Conservation (phyloP, 2,329 filamentous ascomycete genomes). For the Nemania diffusa region DNA sequence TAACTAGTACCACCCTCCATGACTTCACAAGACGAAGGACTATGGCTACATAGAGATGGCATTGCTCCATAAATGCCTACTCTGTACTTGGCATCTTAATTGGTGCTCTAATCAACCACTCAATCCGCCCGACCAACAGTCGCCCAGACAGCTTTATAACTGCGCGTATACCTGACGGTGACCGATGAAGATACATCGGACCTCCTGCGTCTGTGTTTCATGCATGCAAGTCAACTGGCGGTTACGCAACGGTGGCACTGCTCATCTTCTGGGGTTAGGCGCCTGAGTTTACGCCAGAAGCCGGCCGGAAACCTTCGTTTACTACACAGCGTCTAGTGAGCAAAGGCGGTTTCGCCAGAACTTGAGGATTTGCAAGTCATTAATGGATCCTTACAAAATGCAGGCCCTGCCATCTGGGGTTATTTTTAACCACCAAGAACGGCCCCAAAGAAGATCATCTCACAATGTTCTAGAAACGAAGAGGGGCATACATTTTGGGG, state of each 20-base stretch:
- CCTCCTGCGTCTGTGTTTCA: conserved; percentile 46
- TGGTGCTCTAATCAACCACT: conserved; percentile 37
- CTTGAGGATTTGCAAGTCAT: conserved; percentile 3
- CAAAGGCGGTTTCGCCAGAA: conserved; percentile 14
- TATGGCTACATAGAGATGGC: conserved; percentile 27
- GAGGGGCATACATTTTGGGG: conserved; percentile 24
- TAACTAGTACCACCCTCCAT: conserved; percentile 28
- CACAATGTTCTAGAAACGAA: conserved; percentile 2
- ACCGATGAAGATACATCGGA: conserved; percentile 41
- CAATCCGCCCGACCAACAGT: conserved; percentile 31
- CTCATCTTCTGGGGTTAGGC: conserved; percentile 21
- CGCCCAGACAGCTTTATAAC: conserved; percentile 16
- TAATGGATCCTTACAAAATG: neutral
- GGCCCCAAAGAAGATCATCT: conserved; percentile 7
- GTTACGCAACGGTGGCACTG: conserved; percentile 39
- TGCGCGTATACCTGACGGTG: conserved; percentile 34
- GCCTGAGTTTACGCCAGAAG: conserved; percentile 21
- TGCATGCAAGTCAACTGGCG: conserved; percentile 45
- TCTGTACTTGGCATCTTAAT: conserved; percentile 11
- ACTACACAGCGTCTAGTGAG: conserved; percentile 11
- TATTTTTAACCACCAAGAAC: conserved; percentile 15
- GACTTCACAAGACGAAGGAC: conserved; percentile 13
- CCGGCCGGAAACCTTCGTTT: conserved; percentile 27
- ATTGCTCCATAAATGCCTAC: conserved; percentile 16
- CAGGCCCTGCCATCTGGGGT: neutral